Evolutionary conservation across 2,329 filamentous ascomycete species (phyloP).

Genomic region (Ophiocordyceps australis): DNA sequence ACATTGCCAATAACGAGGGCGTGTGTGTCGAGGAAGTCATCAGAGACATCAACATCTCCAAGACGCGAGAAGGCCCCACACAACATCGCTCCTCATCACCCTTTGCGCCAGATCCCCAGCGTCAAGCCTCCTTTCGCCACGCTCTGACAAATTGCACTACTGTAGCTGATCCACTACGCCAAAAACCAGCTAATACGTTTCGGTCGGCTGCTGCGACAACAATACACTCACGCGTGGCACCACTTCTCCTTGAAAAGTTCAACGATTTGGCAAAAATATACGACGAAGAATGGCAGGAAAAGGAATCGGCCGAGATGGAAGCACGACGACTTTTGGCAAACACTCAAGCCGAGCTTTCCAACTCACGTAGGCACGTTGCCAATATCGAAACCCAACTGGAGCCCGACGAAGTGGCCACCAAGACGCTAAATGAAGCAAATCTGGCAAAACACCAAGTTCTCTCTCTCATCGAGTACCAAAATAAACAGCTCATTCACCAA

Average conservation of each 20-base stretch:
- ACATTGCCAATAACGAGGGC: slow-evolving; percentile 67
- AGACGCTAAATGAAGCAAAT: slow-evolving; percentile 31
- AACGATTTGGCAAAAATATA: slow-evolving; percentile 52
- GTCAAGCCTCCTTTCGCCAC: slow-evolving; percentile 33
- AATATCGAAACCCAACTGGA: slow-evolving; percentile 38
- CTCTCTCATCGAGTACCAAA: slow-evolving; percentile 31
- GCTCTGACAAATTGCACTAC: slow-evolving; percentile 26
- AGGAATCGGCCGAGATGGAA: slow-evolving; percentile 50
- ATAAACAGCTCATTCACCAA: slow-evolving; percentile 31
- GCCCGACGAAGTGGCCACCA: slow-evolving; percentile 31
- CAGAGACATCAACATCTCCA: slow-evolving; percentile 50
- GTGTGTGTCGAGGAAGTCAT: slow-evolving; percentile 76
- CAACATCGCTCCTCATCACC: slow-evolving; percentile 64
- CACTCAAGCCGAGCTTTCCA: slow-evolving; percentile 48
- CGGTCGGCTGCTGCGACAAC: slow-evolving; percentile 49
- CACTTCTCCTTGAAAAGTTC: slow-evolving; percentile 54
- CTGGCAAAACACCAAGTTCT: slow-evolving; percentile 27
- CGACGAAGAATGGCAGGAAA: slow-evolving; percentile 59
- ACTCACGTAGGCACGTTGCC: slow-evolving; percentile 38
- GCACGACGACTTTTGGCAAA: slow-evolving; percentile 47
- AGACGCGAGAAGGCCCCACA: slow-evolving; percentile 47
- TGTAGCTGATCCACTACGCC: too few relatives aligned
- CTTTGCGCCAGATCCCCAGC: slow-evolving; percentile 44
- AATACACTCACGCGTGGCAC: slow-evolving; percentile 50
- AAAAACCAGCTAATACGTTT: slow-evolving; percentile 23